Evolutionary conservation across 345 rosid genomes (phyloP), one percentile per base, ranked within the genome.

Genomic region (Erysimum cheiranthoides): DNA sequence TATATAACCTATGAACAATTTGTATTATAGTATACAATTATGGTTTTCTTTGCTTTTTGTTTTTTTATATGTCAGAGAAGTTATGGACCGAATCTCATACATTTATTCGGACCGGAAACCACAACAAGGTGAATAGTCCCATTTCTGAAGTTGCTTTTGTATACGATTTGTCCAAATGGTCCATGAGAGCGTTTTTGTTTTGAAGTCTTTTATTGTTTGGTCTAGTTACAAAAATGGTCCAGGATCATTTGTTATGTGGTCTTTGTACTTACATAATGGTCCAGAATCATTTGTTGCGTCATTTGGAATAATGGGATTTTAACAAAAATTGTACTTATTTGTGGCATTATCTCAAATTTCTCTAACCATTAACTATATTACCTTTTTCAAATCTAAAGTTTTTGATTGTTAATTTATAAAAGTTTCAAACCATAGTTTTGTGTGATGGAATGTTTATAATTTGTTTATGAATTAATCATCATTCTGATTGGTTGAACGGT

Each of bases 101-200:
- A 21, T 21, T 21, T 21, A 21, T 21, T 21, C 25, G 25, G 25
- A 21, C 25, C 25, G 25, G 25, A 21, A 21, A 21, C 25, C 25
- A 21, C 25, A 21, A 21, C 25, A 21, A 21, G 25, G 25, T 21
- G 25, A 21, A 21, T 21, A 21, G 25, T 21, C 1, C 25, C 25
- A 21, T 21, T 21, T 21, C 25, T 21, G 25, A 21, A 40, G 9
- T 52, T 52, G 46, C 18, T 52, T 51, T 12, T 11, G 4, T 53
- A 39, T 35, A 31, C 14, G 27, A 40, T 18, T 42, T 51, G 3
- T 52, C 5, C 35, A 18, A 73, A 46, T 73, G 77, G 71, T 73
- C 71, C 78, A 53, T 35, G 21, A 57, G 8, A 27, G 6, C 59
- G n/a, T n/a, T 17, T 66, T 74, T 74, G 66, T 58, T 66, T 66